phyloP scores from a whole-genome alignment of 768 basidiomycete genomes.

The Leccinum ochraceum region DNA sequence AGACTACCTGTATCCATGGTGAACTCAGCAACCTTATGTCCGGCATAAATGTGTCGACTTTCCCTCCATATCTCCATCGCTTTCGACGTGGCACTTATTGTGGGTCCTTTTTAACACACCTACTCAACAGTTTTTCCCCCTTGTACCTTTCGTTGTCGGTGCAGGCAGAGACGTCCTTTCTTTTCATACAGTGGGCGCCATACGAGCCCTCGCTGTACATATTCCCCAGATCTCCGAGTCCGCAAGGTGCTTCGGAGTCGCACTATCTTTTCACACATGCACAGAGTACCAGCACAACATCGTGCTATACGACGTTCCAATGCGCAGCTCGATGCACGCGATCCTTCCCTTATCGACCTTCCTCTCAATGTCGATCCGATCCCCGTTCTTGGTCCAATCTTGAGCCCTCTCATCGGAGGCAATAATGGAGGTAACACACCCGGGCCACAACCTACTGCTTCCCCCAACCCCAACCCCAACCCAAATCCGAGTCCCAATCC shows the following conservation, averaged over 20 bases:
- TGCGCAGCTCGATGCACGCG: conserved; percentile 35
- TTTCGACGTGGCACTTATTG: neutral
- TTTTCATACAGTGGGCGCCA: conserved; percentile 9
- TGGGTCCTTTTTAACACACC: conserved; percentile 2
- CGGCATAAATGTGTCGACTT: conserved; percentile 7
- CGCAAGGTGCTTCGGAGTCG: conserved; percentile 4
- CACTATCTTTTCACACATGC: conserved; percentile 19
- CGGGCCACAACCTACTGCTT: conserved; percentile 4
- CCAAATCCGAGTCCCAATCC: neutral
- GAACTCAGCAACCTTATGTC: conserved; percentile 13
- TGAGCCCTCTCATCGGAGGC: conserved; percentile 36
- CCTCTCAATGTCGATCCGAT: conserved; percentile 34
- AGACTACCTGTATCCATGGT: conserved; percentile 25
- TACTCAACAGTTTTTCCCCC: neutral
- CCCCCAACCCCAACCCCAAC: neutral
- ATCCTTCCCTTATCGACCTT: conserved; percentile 40
- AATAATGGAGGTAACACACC: neutral
- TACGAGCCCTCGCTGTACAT: conserved; percentile 2
- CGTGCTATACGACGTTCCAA: conserved; percentile 14
- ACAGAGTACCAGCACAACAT: conserved; percentile 6
- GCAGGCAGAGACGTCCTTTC: conserved; percentile 25
- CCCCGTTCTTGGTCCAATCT: conserved; percentile 41
- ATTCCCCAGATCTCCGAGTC: neutral
- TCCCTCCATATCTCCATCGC: conserved; percentile 12
- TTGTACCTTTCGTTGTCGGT: conserved; percentile 9